These are phyloP conservation scores for Botryosphaeria agaves DNA, from an alignment of 2,329 filamentous ascomycete species.

Conservation along the genomic window DNA sequence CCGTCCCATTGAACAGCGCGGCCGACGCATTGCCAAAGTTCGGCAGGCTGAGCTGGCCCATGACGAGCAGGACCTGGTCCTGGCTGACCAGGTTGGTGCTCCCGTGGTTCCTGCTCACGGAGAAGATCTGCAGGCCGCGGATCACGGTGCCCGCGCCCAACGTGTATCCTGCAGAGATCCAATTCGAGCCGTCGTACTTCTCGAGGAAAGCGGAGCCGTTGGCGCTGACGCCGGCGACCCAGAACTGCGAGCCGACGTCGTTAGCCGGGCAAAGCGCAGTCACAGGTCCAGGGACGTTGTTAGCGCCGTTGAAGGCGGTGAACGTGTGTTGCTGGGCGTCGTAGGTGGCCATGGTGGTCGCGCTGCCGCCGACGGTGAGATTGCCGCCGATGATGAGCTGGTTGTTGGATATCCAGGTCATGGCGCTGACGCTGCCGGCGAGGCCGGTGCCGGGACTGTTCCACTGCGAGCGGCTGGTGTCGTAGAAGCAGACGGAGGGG, in stretches of 20 bases:
- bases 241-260: constrained; percentile 53
- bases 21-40: constrained; percentile 69
- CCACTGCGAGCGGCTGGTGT: constrained; percentile 57
- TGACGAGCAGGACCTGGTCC: constrained; percentile 60
- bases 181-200: constrained; percentile 61
- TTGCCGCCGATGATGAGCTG: constrained; percentile 64
- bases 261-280: constrained; percentile 60
- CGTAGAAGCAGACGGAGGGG: constrained; percentile 65
- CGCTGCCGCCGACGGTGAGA: constrained; percentile 48
- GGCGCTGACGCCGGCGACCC: constrained; percentile 57
- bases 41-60: constrained; percentile 64
- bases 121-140: constrained; percentile 66
- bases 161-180: constrained; percentile 44
- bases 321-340: constrained; percentile 51
- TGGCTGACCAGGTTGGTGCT: constrained; percentile 44
- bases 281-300: constrained; percentile 61
- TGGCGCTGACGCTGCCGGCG: constrained; percentile 48
- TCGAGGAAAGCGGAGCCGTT: constrained; percentile 61
- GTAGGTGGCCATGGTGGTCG: constrained; percentile 54
- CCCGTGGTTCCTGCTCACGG: constrained; percentile 47
- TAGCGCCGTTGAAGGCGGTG: constrained; percentile 42
- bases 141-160: constrained; percentile 53
- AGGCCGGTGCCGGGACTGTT: constrained; percentile 58
- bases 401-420: constrained; percentile 61
- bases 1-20: constrained; percentile 71